Evolutionary conservation across 2,329 filamentous ascomycete species (phyloP), one percentile per base, ranked within the genome.

Genomic region (Trichophyton benhamiae): DNA sequence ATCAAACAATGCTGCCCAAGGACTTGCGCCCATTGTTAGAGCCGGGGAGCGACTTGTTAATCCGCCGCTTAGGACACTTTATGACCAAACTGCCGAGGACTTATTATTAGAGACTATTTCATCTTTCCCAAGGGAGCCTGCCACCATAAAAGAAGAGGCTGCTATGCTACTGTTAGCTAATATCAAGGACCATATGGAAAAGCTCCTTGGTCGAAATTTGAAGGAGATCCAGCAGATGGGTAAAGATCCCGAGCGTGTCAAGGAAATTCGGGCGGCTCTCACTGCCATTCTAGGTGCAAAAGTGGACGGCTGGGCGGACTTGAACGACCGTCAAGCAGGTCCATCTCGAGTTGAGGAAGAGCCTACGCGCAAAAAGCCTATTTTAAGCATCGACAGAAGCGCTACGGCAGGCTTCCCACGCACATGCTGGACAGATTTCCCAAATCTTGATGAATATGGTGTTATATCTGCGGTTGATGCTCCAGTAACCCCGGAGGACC

Each of bases 131-230:
- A 67, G 74, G 42, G 74, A 76, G 61, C 74, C 74, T 4, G 71
- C 74, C 15, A 76, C 73, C 8, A 76, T 76, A 58, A 76, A 76
- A 62, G 75, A 78, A 68, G 76, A 78, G 64, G 75, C 75, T 27
- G 76, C 76, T 15, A 77, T 77, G 71, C 64, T 78, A 13, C 70
- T 79, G 22, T 72, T 79, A 57, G 76, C 77, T 22, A 78, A 78
- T 62, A 78, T 79, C 58, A 77, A 77, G 63, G 74, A 75, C 60
- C 76, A 78, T 66, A 77, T 79, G 75, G 77, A 78, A 62, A 76
- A 74, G 58, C 70, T 78, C 36, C 68, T 77, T 6, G 75, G 75
- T 5, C 72, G 74, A 46, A 74, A 75, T 62, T 62, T 77, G 61
- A 75, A 71, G 9, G 75, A 75, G 46, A 77, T 77, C 2, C 74